Conservation (phyloP, 192 early-diverging fungal species). For the Podila clonocystis region DNA sequence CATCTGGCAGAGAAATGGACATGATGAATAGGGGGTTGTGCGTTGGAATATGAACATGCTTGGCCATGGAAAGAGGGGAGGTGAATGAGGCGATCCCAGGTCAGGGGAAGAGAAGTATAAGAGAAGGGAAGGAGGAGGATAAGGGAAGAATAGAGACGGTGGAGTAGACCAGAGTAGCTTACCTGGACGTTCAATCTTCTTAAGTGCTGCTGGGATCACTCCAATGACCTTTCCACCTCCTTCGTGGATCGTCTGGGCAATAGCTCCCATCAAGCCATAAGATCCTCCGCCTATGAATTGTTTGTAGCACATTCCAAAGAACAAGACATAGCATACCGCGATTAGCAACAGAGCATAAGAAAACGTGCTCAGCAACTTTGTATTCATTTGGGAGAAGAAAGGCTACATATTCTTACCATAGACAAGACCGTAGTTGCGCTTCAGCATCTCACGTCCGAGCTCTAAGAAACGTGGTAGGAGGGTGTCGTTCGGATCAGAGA, state of each 20-base stretch:
- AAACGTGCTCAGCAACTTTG: background rate
- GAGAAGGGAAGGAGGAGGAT: too few relatives aligned
- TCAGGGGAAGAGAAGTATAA: background rate
- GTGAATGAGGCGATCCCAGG: background rate
- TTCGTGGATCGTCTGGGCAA: conserved; percentile 72
- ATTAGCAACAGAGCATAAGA: background rate
- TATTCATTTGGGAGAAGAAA: conserved; percentile 8
- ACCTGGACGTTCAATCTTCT: conserved; percentile 51
- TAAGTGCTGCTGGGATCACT: conserved; percentile 78
- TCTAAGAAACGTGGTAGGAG: conserved; percentile 17
- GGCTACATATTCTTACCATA: conserved; percentile 55
- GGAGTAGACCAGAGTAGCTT: background rate
- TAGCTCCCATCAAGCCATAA: conserved; percentile 83
- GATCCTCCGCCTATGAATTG: conserved; percentile 64
- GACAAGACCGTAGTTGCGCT: conserved; percentile 68
- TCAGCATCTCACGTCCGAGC: conserved; percentile 65
- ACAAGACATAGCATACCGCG: background rate
- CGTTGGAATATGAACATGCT: too few relatives aligned
- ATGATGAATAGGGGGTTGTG: too few relatives aligned
- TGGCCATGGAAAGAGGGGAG: background rate
- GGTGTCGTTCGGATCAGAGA: background rate
- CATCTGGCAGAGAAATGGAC: too few relatives aligned
- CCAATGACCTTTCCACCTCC: conserved; percentile 75
- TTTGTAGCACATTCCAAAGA: background rate
- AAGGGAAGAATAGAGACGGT: background rate